These are phyloP conservation scores for Sarocladium brachiariae DNA, from an alignment of 2,329 filamentous ascomycete species.

Conservation along the genomic window DNA sequence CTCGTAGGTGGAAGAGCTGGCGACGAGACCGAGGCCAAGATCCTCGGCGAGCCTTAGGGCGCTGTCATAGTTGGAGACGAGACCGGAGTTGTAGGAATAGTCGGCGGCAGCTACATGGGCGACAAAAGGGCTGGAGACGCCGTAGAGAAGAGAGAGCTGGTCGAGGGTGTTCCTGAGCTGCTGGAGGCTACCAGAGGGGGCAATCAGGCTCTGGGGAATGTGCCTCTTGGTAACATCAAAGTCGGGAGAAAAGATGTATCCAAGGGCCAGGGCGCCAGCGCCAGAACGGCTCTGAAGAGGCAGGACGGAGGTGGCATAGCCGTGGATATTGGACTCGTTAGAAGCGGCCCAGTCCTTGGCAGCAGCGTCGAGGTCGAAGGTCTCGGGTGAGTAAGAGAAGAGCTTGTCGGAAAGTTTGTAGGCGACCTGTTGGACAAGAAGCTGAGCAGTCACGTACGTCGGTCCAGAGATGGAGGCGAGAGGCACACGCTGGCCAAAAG, in stretches of 20 bases:
- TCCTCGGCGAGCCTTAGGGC: slow-evolving; percentile 81
- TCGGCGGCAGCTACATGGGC: slow-evolving; percentile 89
- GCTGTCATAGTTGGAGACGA: slow-evolving; percentile 82
- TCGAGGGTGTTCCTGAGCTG: slow-evolving; percentile 80
- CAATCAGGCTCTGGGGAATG: slow-evolving; percentile 85
- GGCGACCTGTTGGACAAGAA: slow-evolving; percentile 90
- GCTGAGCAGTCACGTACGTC: slow-evolving; percentile 88
- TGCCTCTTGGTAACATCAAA: slow-evolving; percentile 88
- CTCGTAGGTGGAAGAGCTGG: slow-evolving; percentile 82
- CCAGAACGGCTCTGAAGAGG: slow-evolving; percentile 81
- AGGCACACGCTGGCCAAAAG: slow-evolving; percentile 49
- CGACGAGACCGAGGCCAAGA: slow-evolving; percentile 77
- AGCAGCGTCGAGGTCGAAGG: slow-evolving; percentile 83
- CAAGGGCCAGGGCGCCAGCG: slow-evolving; percentile 83
- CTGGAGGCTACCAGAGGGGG: slow-evolving; percentile 73
- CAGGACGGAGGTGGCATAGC: slow-evolving; percentile 70
- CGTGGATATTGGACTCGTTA: slow-evolving; percentile 72
- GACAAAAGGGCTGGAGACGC: slow-evolving; percentile 85
- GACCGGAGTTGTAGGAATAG: slow-evolving; percentile 61
- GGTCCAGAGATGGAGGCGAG: slow-evolving; percentile 67
- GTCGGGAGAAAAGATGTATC: slow-evolving; percentile 96
- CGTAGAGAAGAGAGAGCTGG: slow-evolving; percentile 85
- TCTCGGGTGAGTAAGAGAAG: slow-evolving; percentile 92
- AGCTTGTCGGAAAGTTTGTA: slow-evolving; percentile 95
- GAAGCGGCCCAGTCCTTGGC: slow-evolving; percentile 68